These are phyloP conservation scores for Thermothielavioides terrestris DNA, from an alignment of 495 filamentous ascomycete genomes.

Conservation along the genomic window DNA sequence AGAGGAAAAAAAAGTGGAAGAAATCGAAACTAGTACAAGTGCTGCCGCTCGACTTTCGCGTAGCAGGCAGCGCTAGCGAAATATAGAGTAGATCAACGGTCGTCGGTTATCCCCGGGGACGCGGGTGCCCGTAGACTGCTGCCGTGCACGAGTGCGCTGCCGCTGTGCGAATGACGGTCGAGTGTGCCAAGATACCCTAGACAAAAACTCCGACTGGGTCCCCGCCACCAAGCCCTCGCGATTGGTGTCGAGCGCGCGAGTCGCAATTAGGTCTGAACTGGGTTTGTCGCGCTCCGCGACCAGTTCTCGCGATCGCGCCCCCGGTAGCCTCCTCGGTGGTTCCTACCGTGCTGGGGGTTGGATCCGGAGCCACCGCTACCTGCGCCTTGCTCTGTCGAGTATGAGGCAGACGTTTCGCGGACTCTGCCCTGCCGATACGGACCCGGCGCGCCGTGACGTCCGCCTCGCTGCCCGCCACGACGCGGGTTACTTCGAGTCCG, in stretches of 20 bases:
- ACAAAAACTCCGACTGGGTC: background rate
- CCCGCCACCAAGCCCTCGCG: background rate
- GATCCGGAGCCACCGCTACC: constrained; percentile 4
- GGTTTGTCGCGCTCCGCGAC: constrained; percentile 17
- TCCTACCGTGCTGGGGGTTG: constrained; percentile 6
- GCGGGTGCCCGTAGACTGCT: background rate
- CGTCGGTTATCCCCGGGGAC: background rate
- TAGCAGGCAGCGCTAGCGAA: constrained; percentile 3
- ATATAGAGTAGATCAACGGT: constrained; percentile 2
- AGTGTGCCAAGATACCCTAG: background rate
- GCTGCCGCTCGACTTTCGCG: background rate
- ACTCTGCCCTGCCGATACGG: constrained; percentile 18
- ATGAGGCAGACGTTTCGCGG: constrained; percentile 15
- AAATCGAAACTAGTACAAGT: constrained; percentile 11
- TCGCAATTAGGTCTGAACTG: constrained; percentile 20
- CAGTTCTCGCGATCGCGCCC: constrained; percentile 23
- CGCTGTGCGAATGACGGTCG: background rate
- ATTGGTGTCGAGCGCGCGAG: background rate
- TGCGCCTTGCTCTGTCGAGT: constrained; percentile 15
- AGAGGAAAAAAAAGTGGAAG: constrained; percentile 10
- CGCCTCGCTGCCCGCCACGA: constrained; percentile 28
- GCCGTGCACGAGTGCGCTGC: background rate
- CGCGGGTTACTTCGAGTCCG: constrained; percentile 42
- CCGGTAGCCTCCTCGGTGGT: constrained; percentile 22
- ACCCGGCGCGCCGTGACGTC: constrained; percentile 19